Conservation (phyloP, 257 asterid species). For the Solanum dulcamara region DNA sequence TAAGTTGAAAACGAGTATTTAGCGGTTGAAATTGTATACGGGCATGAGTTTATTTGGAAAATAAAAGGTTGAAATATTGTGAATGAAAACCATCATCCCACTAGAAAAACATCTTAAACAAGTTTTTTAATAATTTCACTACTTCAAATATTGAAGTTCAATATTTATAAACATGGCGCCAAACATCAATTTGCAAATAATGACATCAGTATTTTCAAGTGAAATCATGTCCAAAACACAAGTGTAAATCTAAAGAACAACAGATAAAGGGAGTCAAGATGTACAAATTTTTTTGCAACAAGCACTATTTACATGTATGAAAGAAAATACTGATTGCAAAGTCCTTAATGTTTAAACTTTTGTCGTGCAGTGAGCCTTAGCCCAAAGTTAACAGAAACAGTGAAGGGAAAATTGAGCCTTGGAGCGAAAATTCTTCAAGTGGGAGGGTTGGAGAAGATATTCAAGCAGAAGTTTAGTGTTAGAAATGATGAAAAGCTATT, state of each 20-base stretch:
- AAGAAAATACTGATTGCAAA: background rate
- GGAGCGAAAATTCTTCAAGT: constrained; percentile 21
- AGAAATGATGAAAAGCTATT: constrained; percentile 15
- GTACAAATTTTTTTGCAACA: background rate
- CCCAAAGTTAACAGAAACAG: constrained; percentile 24
- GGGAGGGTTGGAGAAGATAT: constrained; percentile 3
- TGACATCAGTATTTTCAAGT: background rate
- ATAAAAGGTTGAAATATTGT: no score
- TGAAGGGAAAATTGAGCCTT: constrained; percentile 38
- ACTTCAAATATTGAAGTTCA: background rate
- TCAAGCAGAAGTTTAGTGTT: constrained; percentile 1
- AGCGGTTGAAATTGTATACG: no score
- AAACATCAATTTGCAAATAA: background rate
- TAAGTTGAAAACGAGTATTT: no score
- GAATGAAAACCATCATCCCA: no score
- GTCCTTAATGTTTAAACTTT: background rate
- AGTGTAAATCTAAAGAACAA: background rate
- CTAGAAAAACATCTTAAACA: background rate
- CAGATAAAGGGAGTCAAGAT: background rate
- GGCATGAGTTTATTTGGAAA: no score
- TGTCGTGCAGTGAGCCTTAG: constrained; percentile 28
- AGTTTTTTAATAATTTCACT: background rate
- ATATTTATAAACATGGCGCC: no score
- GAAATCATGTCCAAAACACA: background rate
- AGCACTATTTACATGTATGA: background rate